A percentile compares a stretch with the other conserved stretches of the same genome.
phyloP scores from a whole-genome alignment of 345 rosid species.

The Salix udensis region DNA sequence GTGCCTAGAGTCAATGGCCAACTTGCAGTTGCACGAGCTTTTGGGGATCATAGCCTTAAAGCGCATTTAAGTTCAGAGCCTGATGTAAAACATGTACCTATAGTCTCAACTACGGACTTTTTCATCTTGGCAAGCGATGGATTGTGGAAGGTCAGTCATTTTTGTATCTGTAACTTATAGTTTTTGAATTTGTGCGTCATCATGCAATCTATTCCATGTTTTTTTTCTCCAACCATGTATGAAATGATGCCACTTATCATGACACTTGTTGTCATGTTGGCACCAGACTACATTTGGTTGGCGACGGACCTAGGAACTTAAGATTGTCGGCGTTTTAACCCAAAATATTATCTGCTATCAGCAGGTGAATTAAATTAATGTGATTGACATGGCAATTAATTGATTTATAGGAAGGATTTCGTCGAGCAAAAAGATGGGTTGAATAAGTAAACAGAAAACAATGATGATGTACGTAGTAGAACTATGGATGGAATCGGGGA shows the following conservation, averaged over 20 bases:
- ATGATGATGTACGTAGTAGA: not conserved
- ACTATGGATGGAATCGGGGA: not conserved
- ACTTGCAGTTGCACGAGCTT: slow-evolving; percentile 60
- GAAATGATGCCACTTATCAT: not conserved
- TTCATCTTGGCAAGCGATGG: slow-evolving; percentile 58
- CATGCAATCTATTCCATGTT: not conserved
- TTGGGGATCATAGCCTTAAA: slow-evolving; percentile 59
- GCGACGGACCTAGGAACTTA: not conserved
- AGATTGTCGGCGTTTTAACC: not conserved
- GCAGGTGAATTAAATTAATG: not conserved
- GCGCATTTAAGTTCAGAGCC: slow-evolving; percentile 62
- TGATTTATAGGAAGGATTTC: not conserved
- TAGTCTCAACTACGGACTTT: slow-evolving; percentile 42
- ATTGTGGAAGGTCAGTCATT: slow-evolving; percentile 57
- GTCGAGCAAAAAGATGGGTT: not conserved
- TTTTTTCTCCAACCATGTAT: not conserved
- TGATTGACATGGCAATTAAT: not conserved
- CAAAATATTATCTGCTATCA: not conserved
- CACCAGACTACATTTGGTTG: not conserved
- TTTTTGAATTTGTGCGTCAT: not conserved
- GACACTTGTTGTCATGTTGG: not conserved
- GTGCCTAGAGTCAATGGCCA: slow-evolving; percentile 61
- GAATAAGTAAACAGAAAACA: not conserved
- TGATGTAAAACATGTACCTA: slow-evolving; percentile 41
- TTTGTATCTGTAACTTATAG: not conserved